Evolutionary conservation across 257 asterid species (phyloP).

Genomic region (Gentiana macrophylla): DNA sequence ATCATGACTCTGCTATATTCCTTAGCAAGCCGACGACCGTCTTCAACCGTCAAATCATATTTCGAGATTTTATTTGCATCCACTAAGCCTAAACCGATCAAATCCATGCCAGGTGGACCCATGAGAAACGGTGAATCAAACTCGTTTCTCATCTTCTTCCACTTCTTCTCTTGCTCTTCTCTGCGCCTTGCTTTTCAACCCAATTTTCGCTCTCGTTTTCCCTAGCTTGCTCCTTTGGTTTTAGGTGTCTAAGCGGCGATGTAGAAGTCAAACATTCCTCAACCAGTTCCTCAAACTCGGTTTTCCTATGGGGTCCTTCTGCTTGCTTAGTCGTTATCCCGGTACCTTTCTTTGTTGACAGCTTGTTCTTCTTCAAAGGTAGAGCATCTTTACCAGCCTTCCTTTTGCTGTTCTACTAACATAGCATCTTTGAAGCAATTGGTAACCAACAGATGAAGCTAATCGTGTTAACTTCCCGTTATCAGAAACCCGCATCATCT

Average conservation of each 20-base stretch:
- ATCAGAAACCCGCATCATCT: slow-evolving; percentile 24
- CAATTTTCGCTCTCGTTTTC: slow-evolving; percentile 80
- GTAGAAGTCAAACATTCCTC: slow-evolving; percentile 59
- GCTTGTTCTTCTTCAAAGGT: slow-evolving; percentile 51
- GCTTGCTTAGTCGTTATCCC: slow-evolving; percentile 22
- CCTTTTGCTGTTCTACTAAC: slow-evolving; percentile 96
- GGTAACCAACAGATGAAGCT: slow-evolving; percentile 34
- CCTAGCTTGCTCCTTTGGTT: slow-evolving; percentile 59
- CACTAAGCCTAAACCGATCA: slow-evolving; percentile 59
- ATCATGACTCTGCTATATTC: slow-evolving; percentile 78
- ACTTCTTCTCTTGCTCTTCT: slow-evolving; percentile 49
- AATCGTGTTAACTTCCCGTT: slow-evolving; percentile 35
- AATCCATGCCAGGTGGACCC: slow-evolving; percentile 83
- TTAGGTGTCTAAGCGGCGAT: slow-evolving; percentile 58
- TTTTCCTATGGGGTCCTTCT: slow-evolving; percentile 51
- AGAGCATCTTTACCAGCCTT: slow-evolving; percentile 46
- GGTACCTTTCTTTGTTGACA: slow-evolving; percentile 50
- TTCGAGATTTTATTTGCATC: slow-evolving; percentile 71
- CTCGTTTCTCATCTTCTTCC: slow-evolving; percentile 41
- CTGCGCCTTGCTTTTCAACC: slow-evolving; percentile 53
- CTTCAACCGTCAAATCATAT: slow-evolving; percentile 72
- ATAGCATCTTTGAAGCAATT: slow-evolving; percentile 55
- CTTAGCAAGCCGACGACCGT: slow-evolving; percentile 72
- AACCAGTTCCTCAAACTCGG: slow-evolving; percentile 47
- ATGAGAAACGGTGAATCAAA: slow-evolving; percentile 39